Base-by-base conservation (phyloP, 192 early-diverging fungal genomes). In the Podila verticillata region DNA sequence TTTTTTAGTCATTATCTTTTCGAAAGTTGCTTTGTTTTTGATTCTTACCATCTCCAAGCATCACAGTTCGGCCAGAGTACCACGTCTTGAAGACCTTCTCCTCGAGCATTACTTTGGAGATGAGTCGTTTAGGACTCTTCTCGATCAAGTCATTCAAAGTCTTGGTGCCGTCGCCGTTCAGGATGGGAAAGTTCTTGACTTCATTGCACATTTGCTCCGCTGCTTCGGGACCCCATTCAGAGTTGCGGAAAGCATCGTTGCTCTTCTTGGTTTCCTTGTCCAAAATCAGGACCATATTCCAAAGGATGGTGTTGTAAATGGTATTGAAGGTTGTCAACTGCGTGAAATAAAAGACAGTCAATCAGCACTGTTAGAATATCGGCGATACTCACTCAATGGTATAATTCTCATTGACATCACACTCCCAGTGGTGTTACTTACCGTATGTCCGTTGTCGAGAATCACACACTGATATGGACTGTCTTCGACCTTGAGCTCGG, bases 31-130 rank as follows among this genome's bases (percentile, higher is more conserved):
- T n/a, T n/a, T 17, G 4, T 2, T 44, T n/a, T n/a, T n/a, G n/a
- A n/a, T n/a, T n/a, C n/a, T n/a, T 67, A 44, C 15, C 75, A 63
- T 78, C 63, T 0, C 75, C 75, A 8, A 78, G 34, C 1, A 78
- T 58, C 4, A 68, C 66, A n/a, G 57, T 65, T 8, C 74, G 49
- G 3, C 48, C 74, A 59, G 35, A 17, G 32, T 70, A 49, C 75
- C 68, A 78, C 0, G 75, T 78, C 8, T 54, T 12, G 63, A 70
- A 78, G 5, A 71, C 57, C 36, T 78, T 78, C n/a, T 78, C 75
- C 5, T 78, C 68, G 4, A 66, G 12, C 12, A 39, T 62, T 22
- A 70, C 68, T 17, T 70, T 78, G 17, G 75, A 61, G 12, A 66
- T 68, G 17, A 39, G 15, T 0, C 26, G 1, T 9, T 20, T 48